A percentile compares a stretch with the other conserved stretches of the same genome.
Evolutionary conservation across 495 filamentous ascomycete genomes (phyloP).

Genomic region (Lasiosphaeria hispida): DNA sequence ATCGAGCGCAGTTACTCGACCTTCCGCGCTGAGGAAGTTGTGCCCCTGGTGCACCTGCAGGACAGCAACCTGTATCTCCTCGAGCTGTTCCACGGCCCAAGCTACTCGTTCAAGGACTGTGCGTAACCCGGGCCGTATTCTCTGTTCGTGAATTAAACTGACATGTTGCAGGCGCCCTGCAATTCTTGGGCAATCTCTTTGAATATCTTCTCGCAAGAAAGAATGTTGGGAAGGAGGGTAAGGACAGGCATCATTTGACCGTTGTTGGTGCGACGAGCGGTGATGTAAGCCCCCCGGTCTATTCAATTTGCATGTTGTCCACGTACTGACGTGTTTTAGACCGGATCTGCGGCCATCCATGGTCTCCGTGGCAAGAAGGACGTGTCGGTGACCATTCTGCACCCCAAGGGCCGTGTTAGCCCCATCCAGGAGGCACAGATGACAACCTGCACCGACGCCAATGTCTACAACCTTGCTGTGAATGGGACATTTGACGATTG

Average conservation of each 20-base stretch:
- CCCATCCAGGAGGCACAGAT: constrained; percentile 93
- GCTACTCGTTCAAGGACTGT: constrained; percentile 86
- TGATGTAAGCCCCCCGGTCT: constrained; percentile 43
- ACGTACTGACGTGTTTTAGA: constrained; percentile 30
- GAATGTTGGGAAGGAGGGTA: constrained; percentile 70
- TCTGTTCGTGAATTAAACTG: neutral
- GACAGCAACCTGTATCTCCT: constrained; percentile 71
- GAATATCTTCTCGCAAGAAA: constrained; percentile 88
- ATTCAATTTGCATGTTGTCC: neutral
- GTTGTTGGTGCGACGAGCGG: constrained; percentile 91
- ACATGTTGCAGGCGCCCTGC: constrained; percentile 61
- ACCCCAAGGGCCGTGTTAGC: constrained; percentile 78
- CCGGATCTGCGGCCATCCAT: constrained; percentile 93
- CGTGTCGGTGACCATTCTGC: constrained; percentile 84
- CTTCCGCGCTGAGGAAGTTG: constrained; percentile 72
- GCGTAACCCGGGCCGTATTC: neutral
- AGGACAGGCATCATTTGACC: constrained; percentile 78
- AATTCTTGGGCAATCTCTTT: constrained; percentile 92
- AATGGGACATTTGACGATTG: constrained; percentile 93
- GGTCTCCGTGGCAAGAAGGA: constrained; percentile 97
- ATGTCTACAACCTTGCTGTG: constrained; percentile 85
- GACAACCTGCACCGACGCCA: constrained; percentile 82
- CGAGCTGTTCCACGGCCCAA: constrained; percentile 97
- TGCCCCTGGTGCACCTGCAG: constrained; percentile 68
- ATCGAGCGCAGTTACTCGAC: constrained; percentile 78